Evolutionary conservation across 208 protist genomes (phyloP).

Genomic region (Naegleria lovaniensis): DNA sequence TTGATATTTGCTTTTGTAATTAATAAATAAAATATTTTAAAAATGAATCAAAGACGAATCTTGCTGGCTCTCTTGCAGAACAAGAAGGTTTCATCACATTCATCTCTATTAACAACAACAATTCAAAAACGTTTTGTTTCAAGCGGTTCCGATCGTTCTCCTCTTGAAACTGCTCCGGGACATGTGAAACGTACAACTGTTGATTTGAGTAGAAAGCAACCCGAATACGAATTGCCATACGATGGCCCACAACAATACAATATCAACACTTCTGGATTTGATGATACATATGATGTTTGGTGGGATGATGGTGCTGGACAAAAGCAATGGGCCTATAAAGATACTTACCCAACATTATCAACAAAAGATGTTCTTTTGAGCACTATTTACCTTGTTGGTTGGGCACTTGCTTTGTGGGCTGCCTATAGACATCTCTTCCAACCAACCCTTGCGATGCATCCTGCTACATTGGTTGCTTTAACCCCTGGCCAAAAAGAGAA

Average conservation of each 20-base stretch:
- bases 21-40: no score
- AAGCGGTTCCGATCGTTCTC: not conserved
- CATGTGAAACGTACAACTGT: not conserved
- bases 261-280: not conserved
- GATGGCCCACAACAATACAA: not conserved
- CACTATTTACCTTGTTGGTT: not conserved
- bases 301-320: not conserved
- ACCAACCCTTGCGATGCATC: not conserved
- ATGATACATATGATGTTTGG: constrained; percentile 18
- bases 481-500: not conserved
- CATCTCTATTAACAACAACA: not conserved
- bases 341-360: not conserved
- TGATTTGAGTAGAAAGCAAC: constrained; percentile 18
- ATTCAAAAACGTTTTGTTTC: constrained; percentile 7
- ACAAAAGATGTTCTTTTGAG: not conserved
- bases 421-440: not conserved
- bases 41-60: not conserved
- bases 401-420: not conserved
- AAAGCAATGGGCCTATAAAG: not conserved
- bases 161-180: not conserved
- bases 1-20: no score
- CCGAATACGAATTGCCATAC: not conserved
- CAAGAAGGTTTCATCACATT: not conserved
- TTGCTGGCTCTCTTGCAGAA: not conserved
- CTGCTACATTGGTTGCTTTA: not conserved